A percentile compares a stretch with the other conserved stretches of the same genome.
Conservation (phyloP, 495 filamentous ascomycete species). For the Penicillium soppii region DNA sequence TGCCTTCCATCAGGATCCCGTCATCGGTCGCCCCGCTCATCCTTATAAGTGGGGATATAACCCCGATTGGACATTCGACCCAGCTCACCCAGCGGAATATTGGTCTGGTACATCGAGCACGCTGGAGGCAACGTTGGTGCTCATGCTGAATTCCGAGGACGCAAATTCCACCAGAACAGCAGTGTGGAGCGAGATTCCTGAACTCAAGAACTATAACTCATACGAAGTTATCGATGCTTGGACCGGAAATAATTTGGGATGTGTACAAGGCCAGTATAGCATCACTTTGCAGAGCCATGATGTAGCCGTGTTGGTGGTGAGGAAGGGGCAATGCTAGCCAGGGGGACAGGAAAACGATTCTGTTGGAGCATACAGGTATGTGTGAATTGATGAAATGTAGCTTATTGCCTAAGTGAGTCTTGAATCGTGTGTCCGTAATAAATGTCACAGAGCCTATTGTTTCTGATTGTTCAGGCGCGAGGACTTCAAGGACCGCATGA, state of each 20-base stretch:
- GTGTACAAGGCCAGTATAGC: conserved; percentile 35
- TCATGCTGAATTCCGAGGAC: conserved; percentile 52
- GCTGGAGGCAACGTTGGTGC: conserved; percentile 46
- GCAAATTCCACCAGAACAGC: conserved; percentile 39
- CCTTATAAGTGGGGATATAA: conserved; percentile 69
- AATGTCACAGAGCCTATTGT: not conserved
- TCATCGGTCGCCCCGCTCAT: conserved; percentile 49
- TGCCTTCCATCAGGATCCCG: conserved; percentile 61
- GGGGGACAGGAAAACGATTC: not conserved
- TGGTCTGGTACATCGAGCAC: conserved; percentile 55
- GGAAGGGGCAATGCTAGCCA: conserved; percentile 29
- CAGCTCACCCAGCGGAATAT: conserved; percentile 58
- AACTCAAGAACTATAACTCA: conserved; percentile 35
- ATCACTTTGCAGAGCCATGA: conserved; percentile 47
- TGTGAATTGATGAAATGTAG: no score
- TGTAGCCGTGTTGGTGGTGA: conserved; percentile 46
- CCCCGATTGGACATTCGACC: conserved; percentile 60
- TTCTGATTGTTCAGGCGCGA: not conserved
- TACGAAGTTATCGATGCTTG: conserved; percentile 56
- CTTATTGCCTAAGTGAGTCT: no score
- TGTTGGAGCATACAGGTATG: not conserved
- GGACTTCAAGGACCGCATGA: not conserved
- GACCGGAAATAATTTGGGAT: conserved; percentile 51
- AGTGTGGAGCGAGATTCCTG: conserved; percentile 53
- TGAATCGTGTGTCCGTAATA: no score